phyloP scores from a whole-genome alignment of 306 rosid species.

The Prunus mira region DNA sequence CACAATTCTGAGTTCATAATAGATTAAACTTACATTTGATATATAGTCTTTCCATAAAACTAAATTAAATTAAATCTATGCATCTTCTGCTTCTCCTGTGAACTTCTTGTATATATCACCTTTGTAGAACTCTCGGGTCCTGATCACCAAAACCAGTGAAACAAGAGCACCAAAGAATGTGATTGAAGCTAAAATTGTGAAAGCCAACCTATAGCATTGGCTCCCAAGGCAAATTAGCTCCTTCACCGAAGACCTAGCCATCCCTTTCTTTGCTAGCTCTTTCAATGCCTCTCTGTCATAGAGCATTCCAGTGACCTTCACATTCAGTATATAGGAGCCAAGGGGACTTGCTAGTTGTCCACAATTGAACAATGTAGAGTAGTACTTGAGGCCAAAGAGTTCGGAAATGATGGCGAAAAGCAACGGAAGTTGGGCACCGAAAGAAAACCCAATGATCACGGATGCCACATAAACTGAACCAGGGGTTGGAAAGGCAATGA shows the following conservation, averaged over 20 bases:
- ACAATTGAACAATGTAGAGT: slow-evolving; percentile 46
- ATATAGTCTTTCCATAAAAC: no score
- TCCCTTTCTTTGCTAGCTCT: slow-evolving; percentile 25
- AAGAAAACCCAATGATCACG: slow-evolving; percentile 41
- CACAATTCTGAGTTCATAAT: not conserved
- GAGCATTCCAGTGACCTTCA: slow-evolving; percentile 32
- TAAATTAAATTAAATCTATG: not conserved
- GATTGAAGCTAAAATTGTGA: slow-evolving; percentile 29
- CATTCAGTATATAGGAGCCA: slow-evolving; percentile 45
- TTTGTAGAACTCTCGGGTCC: slow-evolving; percentile 28
- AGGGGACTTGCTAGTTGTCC: slow-evolving; percentile 47
- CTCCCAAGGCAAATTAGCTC: slow-evolving; percentile 38
- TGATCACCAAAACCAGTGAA: slow-evolving; percentile 28
- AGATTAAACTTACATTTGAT: not conserved
- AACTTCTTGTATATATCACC: slow-evolving; percentile 37
- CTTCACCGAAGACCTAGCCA: slow-evolving; percentile 23
- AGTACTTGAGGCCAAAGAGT: slow-evolving; percentile 49
- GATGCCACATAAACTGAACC: slow-evolving; percentile 43
- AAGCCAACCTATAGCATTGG: slow-evolving; percentile 30
- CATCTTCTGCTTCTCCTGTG: slow-evolving; percentile 15
- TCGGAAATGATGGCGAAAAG: slow-evolving; percentile 48
- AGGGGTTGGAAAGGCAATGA: slow-evolving; percentile 37
- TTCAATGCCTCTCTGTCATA: slow-evolving; percentile 37
- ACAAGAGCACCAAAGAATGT: slow-evolving; percentile 35
- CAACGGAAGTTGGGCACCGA: slow-evolving; percentile 47